Base-by-base conservation (phyloP, 2,329 filamentous ascomycete species). In the Zasmidium angulare region DNA sequence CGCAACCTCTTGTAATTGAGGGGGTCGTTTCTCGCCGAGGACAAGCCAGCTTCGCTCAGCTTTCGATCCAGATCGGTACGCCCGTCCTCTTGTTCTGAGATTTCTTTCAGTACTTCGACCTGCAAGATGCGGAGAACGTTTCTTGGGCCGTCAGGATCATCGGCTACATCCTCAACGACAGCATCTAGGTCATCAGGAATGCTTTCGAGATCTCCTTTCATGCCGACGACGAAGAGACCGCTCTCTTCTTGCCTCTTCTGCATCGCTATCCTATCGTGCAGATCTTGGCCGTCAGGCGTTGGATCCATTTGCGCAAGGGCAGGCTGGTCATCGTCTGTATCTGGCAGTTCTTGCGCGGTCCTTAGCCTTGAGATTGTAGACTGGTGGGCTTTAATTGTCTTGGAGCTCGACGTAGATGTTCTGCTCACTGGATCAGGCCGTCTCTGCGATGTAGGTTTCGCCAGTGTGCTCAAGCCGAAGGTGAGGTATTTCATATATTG, bases 211-310 rank as follows among this genome's bases (percentile, higher is more conserved):
- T 87, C 81, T 6, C 88, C 88, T 63, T 84, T 82, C 4, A 91
- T 79, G 0, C 89, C 89, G 58, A 93, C 83, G 21, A 92, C 76
- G 67, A 86, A 93, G 63, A 82, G 80, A 0, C 81, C 82, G n/a
- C 71, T 66, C 57, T 78, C 78, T 61, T 82, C 79, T 17, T 68
- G 70, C 12, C 61, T 70, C 26, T 77, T 75, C 55, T 80, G 78
- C 1, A 63, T 63, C 68, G 86, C 90, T 53, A 90, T 78, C 67
- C 86, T 89, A 63, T 81, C 83, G 69, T 87, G 81, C 66, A 87
- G 79, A 21, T 68, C 61, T 51, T 78, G 75, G 10, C 78, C 71
- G 47, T 80, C 77, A 3, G 73, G 71, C 19, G 66, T 68, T 0
- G 72, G 72, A 6, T 76, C 72, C 10, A 73, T n/a, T 14, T 69